Evolutionary conservation across 179 eudicot genomes (phyloP).

Genomic region (Patellifolia procumbens): DNA sequence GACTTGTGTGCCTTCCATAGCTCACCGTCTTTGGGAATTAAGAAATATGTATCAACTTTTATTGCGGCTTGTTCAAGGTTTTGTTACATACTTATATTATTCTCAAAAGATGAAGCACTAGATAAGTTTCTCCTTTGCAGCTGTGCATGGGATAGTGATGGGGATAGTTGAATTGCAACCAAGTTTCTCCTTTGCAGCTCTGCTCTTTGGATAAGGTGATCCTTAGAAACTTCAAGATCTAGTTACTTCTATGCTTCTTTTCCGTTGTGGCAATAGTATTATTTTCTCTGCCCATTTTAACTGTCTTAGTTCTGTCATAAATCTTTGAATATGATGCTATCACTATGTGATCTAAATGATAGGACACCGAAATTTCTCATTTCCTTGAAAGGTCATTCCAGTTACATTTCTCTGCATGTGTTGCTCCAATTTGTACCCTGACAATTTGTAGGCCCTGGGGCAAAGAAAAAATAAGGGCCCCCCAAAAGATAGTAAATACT

Average conservation of each 20-base stretch:
- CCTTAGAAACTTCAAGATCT: not conserved
- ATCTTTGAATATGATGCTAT: not conserved
- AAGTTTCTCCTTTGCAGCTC: conserved; percentile 14
- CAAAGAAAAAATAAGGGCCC: too few relatives aligned
- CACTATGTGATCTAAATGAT: not conserved
- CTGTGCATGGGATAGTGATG: conserved; percentile 4
- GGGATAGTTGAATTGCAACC: not conserved
- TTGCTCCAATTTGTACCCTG: too few relatives aligned
- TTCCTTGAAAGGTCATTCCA: not conserved
- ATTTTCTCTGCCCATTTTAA: not conserved
- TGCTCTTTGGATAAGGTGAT: not conserved
- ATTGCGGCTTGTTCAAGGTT: conserved; percentile 35
- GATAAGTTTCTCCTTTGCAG: not conserved
- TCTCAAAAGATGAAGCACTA: too few relatives aligned
- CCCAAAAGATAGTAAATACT: too few relatives aligned
- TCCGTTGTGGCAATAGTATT: not conserved
- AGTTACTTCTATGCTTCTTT: not conserved
- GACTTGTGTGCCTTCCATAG: too few relatives aligned
- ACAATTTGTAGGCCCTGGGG: too few relatives aligned
- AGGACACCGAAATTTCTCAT: conserved; percentile 1
- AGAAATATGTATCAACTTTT: too few relatives aligned
- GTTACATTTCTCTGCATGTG: not conserved
- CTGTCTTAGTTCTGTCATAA: conserved; percentile 6
- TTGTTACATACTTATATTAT: too few relatives aligned
- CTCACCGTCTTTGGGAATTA: too few relatives aligned